Base-by-base conservation (phyloP, 2,329 filamentous ascomycete genomes). In the Pseudogymnoascus destructans region DNA sequence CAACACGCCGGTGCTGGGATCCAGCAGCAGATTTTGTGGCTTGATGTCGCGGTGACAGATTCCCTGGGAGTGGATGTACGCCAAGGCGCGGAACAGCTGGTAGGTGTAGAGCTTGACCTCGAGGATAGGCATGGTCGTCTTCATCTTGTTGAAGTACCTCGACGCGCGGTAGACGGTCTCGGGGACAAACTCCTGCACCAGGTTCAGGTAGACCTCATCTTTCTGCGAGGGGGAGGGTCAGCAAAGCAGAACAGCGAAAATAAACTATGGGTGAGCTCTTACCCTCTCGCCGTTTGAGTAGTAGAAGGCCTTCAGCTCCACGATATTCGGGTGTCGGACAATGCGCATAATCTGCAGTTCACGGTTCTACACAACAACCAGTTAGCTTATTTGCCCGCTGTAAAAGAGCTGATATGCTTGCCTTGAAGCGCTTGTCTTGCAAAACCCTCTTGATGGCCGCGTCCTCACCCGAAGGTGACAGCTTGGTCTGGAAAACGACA, bases 91-190 rank as follows among this genome's bases (percentile, higher is more conserved):
- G 82, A 98, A 98, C 58, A 98, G 86, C 78, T 98, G 93, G 76
- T 98, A 98, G 71, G 92, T 98, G 79, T 97, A 98, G 63, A 98
- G 86, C 79, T 98, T 98, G 71, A 97, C 90, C 74, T 98, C 93
- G 66, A 98, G 82, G 67, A 92, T 95, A 13, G 93, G 93, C 93
- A 98, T 98, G 57, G 92, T 96, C 5, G 91, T 95, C 84, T 97
- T 98, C 86, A 97, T 86, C 79, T 98, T 98, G 80, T 95, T 97
- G 81, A 98, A 98, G 77, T 96, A 97, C 68, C 93, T 86, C 63
- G 93, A 97, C 42, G 93, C 93, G 69, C 93, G 86, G 74, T 98
- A 98, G 57, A 98, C 93, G 10, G 93, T 98, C 77, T 98, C 93
- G 56, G 93, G 93, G 55, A 98, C 93, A 68, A 90, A 98, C 72